A percentile compares a stretch with the other conserved stretches of the same genome.
phyloP scores from a whole-genome alignment of 1,139 yeast genomes.

The Suzukiozyma palmioleophila region DNA sequence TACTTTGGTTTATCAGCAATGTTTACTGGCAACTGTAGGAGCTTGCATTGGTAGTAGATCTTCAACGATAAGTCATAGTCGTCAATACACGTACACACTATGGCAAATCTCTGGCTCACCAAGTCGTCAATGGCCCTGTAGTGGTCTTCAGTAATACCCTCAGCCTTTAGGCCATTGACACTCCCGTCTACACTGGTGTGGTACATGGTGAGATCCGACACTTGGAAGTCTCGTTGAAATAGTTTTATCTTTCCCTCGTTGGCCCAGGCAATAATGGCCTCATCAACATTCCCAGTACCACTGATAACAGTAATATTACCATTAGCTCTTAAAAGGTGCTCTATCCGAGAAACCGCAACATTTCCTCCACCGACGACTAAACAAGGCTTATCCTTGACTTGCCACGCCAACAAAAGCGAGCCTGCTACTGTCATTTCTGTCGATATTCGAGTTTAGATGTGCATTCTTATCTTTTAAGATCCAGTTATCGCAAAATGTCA shows the following conservation, averaged over 20 bases:
- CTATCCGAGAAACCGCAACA: constrained; percentile 70
- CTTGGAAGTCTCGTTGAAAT: constrained; percentile 35
- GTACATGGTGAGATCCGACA: constrained; percentile 48
- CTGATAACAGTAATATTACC: constrained; percentile 69
- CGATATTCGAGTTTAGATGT: no score
- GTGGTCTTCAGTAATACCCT: constrained; percentile 18
- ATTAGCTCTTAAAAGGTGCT: constrained; percentile 62
- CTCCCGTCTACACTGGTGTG: constrained; percentile 16
- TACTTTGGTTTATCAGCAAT: constrained; percentile 80
- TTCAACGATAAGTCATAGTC: constrained; percentile 58
- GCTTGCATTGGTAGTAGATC: constrained; percentile 59
- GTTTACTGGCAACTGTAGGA: constrained; percentile 60
- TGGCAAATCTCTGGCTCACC: constrained; percentile 44
- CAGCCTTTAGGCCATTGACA: no score
- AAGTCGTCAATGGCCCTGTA: constrained; percentile 30
- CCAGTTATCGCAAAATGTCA: neutral
- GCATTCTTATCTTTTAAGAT: no score
- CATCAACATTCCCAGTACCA: constrained; percentile 40
- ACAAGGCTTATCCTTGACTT: constrained; percentile 59
- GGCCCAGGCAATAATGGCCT: constrained; percentile 35
- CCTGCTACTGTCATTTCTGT: constrained; percentile 21
- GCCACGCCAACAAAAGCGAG: constrained; percentile 70
- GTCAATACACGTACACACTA: constrained; percentile 74
- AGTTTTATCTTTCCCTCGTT: constrained; percentile 42
- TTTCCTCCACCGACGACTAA: constrained; percentile 80